Percentiles rank a stretch among this genome's conserved stretches.
These are phyloP conservation scores for Trametes cubensis DNA, from an alignment of 768 basidiomycete species.

Conservation along the genomic window DNA sequence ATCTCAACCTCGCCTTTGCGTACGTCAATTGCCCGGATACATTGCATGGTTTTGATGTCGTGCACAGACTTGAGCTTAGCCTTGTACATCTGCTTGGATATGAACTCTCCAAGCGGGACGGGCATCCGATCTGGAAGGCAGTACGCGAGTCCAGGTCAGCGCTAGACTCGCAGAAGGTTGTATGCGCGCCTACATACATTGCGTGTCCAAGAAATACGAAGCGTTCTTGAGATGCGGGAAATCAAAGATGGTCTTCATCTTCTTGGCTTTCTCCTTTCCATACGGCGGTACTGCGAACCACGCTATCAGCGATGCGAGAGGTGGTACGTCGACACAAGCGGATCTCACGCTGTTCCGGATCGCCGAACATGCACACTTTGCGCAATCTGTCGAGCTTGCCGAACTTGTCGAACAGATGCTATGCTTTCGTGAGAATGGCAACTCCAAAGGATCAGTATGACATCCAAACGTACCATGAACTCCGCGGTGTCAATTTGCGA, in stretches of 20 bases:
- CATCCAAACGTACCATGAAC: constrained; percentile 11
- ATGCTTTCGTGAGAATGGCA: background rate
- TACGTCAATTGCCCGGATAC: constrained; percentile 46
- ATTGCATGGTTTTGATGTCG: constrained; percentile 1
- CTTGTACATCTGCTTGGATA: constrained; percentile 37
- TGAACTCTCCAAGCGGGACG: constrained; percentile 34
- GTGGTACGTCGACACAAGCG: background rate
- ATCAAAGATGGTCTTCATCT: constrained; percentile 40
- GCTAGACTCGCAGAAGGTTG: background rate
- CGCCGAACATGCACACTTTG: constrained; percentile 34
- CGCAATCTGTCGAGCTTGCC: constrained; percentile 36
- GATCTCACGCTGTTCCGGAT: constrained; percentile 6
- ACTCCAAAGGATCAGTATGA: too few species aligned
- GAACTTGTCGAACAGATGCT: constrained; percentile 38
- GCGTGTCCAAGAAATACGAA: constrained; percentile 37
- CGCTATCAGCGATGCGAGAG: background rate
- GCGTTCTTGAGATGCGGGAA: constrained; percentile 30
- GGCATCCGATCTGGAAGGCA: constrained; percentile 40
- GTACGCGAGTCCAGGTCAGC: background rate
- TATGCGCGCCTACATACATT: constrained; percentile 31
- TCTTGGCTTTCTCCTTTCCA: constrained; percentile 34
- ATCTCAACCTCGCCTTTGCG: constrained; percentile 41
- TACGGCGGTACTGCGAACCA: constrained; percentile 36
- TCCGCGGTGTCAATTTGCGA: constrained; percentile 44
- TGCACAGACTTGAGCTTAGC: constrained; percentile 32